phyloP scores from a whole-genome alignment of 148 eudicot species.

The Vaccinium corymbosum region DNA sequence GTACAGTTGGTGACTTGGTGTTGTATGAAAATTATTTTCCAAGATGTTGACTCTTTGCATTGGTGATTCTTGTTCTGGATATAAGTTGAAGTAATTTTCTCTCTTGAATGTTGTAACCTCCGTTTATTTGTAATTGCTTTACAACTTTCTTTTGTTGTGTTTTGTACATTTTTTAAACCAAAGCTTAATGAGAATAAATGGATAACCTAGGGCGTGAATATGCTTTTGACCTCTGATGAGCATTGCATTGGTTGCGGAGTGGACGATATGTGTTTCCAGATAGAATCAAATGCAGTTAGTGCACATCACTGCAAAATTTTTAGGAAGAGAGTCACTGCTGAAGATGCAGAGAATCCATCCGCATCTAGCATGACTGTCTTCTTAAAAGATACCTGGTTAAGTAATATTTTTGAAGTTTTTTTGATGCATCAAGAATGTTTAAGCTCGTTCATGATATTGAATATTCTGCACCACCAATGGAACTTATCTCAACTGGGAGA shows the following conservation, averaged over 20 bases:
- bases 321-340: conserved; percentile 48
- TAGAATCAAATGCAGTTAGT: conserved; percentile 72
- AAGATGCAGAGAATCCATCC: conserved; percentile 51
- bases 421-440: conserved; percentile 3
- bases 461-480: conserved; percentile 75
- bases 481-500: conserved; percentile 80
- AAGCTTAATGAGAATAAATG: conserved; percentile 21
- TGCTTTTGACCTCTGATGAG: conserved; percentile 67
- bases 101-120: background rate
- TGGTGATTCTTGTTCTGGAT: background rate
- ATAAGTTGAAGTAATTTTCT: background rate
- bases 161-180: background rate
- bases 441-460: conserved; percentile 16
- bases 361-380: conserved; percentile 39
- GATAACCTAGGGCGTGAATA: conserved; percentile 65
- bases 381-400: conserved; percentile 26
- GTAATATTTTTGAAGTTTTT: conserved; percentile 12
- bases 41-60: background rate
- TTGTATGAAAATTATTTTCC: background rate
- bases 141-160: background rate
- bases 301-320: conserved; percentile 69
- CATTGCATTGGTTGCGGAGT: conserved; percentile 76
- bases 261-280: conserved; percentile 62
- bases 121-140: background rate
- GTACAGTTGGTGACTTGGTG: background rate